These are phyloP conservation scores for Monosporozyma aerobia DNA, from an alignment of 805 yeast species.

Conservation along the genomic window DNA sequence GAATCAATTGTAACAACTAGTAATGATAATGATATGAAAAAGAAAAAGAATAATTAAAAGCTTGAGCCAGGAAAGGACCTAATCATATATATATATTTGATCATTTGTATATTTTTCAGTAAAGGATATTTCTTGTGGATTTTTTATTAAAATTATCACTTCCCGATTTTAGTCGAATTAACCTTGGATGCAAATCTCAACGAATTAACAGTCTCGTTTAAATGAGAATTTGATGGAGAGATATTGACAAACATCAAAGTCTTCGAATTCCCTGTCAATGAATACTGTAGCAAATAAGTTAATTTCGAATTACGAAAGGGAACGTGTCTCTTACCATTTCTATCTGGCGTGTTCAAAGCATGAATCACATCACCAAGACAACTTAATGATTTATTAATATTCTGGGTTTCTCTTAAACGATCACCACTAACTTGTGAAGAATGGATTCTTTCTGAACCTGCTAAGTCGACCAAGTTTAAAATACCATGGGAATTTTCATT, in stretches of 20 bases:
- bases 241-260: conserved; percentile 89
- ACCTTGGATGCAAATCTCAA: conserved; percentile 84
- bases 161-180: conserved; percentile 40
- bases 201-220: conserved; percentile 74
- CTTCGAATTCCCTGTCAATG: conserved; percentile 77
- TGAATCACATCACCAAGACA: conserved; percentile 83
- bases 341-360: conserved; percentile 43
- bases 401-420: conserved; percentile 75
- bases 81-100: neutral
- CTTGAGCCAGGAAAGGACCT: neutral
- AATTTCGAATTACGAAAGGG: conserved; percentile 93
- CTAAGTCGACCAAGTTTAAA: conserved; percentile 78
- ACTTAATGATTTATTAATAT: conserved; percentile 81
- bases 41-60: neutral
- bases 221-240: conserved; percentile 54
- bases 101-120: neutral
- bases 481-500: conserved; percentile 46
- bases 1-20: neutral
- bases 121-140: neutral
- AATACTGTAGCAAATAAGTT: conserved; percentile 76
- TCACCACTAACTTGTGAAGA: conserved; percentile 73
- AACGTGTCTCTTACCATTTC: conserved; percentile 42
- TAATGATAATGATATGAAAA: neutral
- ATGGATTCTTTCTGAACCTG: conserved; percentile 84
- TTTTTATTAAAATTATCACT: neutral